phyloP scores from a whole-genome alignment of 441 rosid genomes.

The Pelargonium myrrhifolium region DNA sequence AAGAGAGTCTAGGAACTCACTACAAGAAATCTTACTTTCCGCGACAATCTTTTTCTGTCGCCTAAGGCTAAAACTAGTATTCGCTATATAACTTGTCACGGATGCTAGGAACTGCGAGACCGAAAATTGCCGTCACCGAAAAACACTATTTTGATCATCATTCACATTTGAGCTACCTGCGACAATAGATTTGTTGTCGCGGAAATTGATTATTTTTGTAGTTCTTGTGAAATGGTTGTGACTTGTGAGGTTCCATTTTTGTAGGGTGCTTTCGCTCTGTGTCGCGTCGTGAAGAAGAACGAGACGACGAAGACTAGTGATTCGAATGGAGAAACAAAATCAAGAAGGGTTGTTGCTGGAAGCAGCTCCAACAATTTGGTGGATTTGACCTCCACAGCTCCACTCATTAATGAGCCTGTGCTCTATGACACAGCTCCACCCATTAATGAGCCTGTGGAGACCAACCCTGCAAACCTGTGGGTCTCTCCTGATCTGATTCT shows the following conservation, averaged over 20 bases:
- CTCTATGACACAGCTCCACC: too few species aligned
- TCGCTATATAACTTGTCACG: too few species aligned
- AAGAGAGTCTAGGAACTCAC: too few species aligned
- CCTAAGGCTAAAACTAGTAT: too few species aligned
- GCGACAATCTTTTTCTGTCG: too few species aligned
- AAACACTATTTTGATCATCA: too few species aligned
- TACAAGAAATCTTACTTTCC: too few species aligned
- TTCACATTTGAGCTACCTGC: too few species aligned
- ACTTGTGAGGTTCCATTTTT: not conserved
- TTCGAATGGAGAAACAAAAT: constrained; percentile 24
- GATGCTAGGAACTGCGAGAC: too few species aligned
- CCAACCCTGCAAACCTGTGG: constrained; percentile 35
- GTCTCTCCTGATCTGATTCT: constrained; percentile 57
- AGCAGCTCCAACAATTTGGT: constrained; percentile 21
- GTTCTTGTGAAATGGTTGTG: not conserved
- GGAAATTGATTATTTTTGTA: not conserved
- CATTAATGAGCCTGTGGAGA: too few species aligned
- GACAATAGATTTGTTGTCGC: not conserved
- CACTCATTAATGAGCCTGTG: not conserved
- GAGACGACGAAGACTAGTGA: constrained; percentile 31
- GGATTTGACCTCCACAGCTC: constrained; percentile 21
- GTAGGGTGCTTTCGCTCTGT: constrained; percentile 71
- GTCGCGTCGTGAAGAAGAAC: constrained; percentile 62
- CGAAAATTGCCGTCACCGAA: too few species aligned
- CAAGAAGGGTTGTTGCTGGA: constrained; percentile 23